Conservation (phyloP, 83 land plant genomes). For the Thuja plicata region DNA sequence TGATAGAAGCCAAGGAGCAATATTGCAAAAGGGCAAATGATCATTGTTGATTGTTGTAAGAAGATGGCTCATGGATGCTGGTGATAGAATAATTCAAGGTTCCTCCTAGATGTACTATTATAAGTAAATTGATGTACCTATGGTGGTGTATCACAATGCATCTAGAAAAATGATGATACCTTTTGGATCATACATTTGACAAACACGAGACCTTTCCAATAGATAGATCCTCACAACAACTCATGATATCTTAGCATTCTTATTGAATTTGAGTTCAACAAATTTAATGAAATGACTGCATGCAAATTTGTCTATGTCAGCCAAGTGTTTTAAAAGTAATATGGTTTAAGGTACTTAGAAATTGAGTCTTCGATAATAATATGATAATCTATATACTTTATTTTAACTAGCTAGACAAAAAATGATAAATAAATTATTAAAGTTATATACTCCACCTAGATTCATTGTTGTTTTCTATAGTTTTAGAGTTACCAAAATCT, state of each 20-base stretch:
- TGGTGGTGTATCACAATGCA: conserved; percentile 88
- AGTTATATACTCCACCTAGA: conserved; percentile 62
- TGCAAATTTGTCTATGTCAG: not conserved
- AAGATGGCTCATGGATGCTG: too few relatives aligned
- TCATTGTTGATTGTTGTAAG: too few relatives aligned
- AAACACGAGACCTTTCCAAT: conserved; percentile 86
- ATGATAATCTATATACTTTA: not conserved
- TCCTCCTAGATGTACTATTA: too few relatives aligned
- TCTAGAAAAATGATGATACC: conserved; percentile 89
- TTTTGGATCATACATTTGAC: conserved; percentile 84
- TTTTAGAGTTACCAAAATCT: conserved; percentile 97
- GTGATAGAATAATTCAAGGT: too few relatives aligned
- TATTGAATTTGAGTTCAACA: conserved; percentile 90
- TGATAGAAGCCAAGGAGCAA: too few relatives aligned
- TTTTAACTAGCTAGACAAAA: not conserved
- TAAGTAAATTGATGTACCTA: conserved; percentile 33
- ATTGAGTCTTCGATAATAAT: not conserved
- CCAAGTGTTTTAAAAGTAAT: not conserved
- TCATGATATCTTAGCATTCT: conserved; percentile 81
- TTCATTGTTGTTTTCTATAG: conserved; percentile 94
- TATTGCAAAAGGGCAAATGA: too few relatives aligned
- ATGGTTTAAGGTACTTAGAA: not conserved
- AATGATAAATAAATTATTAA: not conserved
- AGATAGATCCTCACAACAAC: conserved; percentile 89
- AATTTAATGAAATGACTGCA: conserved; percentile 94